Percentiles rank a stretch among this genome's conserved stretches.
These are phyloP conservation scores for Nepenthes mirabilis DNA, from an alignment of 148 eudicot species.

Conservation along the genomic window DNA sequence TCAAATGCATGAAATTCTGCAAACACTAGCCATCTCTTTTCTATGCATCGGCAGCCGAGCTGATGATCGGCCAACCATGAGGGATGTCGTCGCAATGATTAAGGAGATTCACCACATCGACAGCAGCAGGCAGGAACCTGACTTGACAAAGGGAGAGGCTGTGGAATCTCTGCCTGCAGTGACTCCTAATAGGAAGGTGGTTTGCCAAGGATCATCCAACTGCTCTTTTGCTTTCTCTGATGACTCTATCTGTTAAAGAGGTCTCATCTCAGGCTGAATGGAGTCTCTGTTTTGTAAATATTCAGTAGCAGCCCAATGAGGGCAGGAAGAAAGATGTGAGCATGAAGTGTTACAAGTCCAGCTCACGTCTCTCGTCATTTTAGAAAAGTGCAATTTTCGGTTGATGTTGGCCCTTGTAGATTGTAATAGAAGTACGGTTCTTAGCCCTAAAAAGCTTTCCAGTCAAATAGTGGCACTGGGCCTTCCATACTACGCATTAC, in stretches of 20 bases:
- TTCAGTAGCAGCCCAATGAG: background rate
- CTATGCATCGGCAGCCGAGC: conserved; percentile 60
- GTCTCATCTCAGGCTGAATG: background rate
- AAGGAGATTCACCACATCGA: conserved; percentile 70
- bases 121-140: conserved; percentile 31
- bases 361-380: too few relatives aligned
- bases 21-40: conserved; percentile 74
- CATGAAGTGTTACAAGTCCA: too few relatives aligned
- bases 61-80: conserved; percentile 83
- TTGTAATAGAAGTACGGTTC: background rate
- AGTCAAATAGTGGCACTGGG: too few relatives aligned
- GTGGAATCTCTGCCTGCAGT: conserved; percentile 14
- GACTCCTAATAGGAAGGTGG: conserved; percentile 34
- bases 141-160: conserved; percentile 26
- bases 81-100: conserved; percentile 92
- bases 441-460: too few relatives aligned
- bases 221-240: conserved; percentile 90
- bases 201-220: conserved; percentile 65
- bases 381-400: too few relatives aligned
- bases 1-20: conserved; percentile 86
- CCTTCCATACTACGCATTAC: too few relatives aligned
- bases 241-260: conserved; percentile 39
- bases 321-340: too few relatives aligned
- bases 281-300: background rate
- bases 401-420: too few relatives aligned